Evolutionary conservation across 2,329 filamentous ascomycete genomes (phyloP).

Genomic region (Aspergillus sclerotialis): DNA sequence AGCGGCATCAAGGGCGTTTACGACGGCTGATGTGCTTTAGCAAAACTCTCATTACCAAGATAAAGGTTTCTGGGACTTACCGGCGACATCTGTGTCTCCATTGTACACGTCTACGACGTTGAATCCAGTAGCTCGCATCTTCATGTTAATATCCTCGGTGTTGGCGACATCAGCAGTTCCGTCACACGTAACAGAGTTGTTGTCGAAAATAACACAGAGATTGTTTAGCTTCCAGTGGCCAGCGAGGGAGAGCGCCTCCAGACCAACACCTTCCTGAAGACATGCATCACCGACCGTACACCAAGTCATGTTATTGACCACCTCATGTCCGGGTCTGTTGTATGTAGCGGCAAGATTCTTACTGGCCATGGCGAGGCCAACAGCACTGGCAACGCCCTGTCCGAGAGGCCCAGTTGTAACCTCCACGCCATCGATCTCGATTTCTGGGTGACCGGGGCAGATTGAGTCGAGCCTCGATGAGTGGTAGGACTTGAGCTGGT

Average conservation of each 20-base stretch:
- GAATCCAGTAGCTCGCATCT: constrained; percentile 53
- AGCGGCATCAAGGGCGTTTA: constrained; percentile 34
- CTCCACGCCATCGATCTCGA: constrained; percentile 49
- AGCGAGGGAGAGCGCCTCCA: constrained; percentile 52
- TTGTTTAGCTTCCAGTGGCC: constrained; percentile 52
- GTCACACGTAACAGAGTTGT: constrained; percentile 56
- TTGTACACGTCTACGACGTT: constrained; percentile 49
- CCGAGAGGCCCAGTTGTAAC: constrained; percentile 53
- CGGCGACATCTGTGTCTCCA: constrained; percentile 45
- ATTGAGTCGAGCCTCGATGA: constrained; percentile 42
- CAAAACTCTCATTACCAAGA: background rate
- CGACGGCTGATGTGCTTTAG: constrained; percentile 5
- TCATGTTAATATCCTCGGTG: constrained; percentile 51
- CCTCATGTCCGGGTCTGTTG: constrained; percentile 37
- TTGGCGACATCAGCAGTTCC: constrained; percentile 49
- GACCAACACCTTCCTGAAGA: constrained; percentile 51
- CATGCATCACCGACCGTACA: constrained; percentile 55
- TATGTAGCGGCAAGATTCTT: constrained; percentile 48
- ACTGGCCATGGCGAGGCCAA: constrained; percentile 49
- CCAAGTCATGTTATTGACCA: constrained; percentile 46
- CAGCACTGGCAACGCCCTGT: constrained; percentile 53
- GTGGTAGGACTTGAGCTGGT: constrained; percentile 52
- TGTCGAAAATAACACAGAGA: constrained; percentile 53
- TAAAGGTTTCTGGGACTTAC: constrained; percentile 13
- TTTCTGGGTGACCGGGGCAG: constrained; percentile 46